These are phyloP conservation scores for Pulveroboletus ravenelii DNA, from an alignment of 768 basidiomycete species.

Conservation along the genomic window DNA sequence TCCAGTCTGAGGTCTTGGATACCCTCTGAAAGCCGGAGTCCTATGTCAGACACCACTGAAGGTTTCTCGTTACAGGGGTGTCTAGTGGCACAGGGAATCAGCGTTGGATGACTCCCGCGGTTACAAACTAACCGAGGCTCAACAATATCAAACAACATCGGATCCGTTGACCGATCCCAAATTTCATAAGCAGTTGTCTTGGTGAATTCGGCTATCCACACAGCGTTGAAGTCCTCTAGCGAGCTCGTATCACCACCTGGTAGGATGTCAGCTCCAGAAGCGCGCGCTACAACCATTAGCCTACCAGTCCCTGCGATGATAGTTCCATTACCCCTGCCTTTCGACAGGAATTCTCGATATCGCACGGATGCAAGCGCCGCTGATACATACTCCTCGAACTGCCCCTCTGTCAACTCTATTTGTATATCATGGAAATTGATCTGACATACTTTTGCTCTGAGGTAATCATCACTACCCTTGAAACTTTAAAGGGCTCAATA, in stretches of 20 bases:
- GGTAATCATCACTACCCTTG: slow-evolving; percentile 93
- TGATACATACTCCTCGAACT: slow-evolving; percentile 92
- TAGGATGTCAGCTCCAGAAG: slow-evolving; percentile 20
- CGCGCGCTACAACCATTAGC: not conserved
- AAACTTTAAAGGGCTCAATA: slow-evolving; percentile 49
- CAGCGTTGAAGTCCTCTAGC: slow-evolving; percentile 76
- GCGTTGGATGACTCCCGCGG: not conserved
- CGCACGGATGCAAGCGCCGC: slow-evolving; percentile 85
- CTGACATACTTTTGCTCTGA: slow-evolving; percentile 68
- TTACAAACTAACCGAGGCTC: slow-evolving; percentile 67
- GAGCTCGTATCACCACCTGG: slow-evolving; percentile 54
- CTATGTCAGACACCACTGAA: slow-evolving; percentile 85
- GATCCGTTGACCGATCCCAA: slow-evolving; percentile 90
- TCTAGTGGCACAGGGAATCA: slow-evolving; percentile 35
- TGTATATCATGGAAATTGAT: not conserved
- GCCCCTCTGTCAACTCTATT: not conserved
- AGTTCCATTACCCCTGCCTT: slow-evolving; percentile 57
- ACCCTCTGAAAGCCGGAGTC: slow-evolving; percentile 87
- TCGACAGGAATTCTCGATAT: slow-evolving; percentile 79
- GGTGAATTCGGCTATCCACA: slow-evolving; percentile 88
- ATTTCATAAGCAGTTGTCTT: slow-evolving; percentile 82
- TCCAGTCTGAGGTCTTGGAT: slow-evolving; percentile 91
- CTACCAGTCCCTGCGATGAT: slow-evolving; percentile 61
- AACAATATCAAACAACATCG: slow-evolving; percentile 89
- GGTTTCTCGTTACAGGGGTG: slow-evolving; percentile 94